Evolutionary conservation across 441 rosid species (phyloP).

Genomic region (Metrosideros polymorpha): DNA sequence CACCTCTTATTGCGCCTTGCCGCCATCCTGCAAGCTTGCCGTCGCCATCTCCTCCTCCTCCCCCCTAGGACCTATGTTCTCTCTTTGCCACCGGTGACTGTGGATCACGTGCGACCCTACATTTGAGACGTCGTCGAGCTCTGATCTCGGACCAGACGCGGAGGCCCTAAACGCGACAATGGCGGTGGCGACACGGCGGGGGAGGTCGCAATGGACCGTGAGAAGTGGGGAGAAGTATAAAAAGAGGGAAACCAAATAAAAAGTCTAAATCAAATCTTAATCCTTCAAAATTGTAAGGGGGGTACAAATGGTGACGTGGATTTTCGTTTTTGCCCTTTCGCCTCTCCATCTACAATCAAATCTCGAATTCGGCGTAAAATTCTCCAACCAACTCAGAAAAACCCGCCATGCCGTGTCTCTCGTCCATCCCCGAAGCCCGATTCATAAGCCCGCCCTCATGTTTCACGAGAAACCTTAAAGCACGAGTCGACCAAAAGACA

Average conservation of each 20-base stretch:
- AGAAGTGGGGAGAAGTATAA: not conserved
- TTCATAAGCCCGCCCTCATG: no score
- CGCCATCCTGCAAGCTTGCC: not conserved
- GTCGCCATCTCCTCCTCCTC: not conserved
- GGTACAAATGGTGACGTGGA: not conserved
- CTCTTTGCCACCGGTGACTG: not conserved
- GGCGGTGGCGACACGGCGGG: rapidly evolving
- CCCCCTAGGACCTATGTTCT: not conserved
- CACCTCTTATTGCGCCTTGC: not conserved
- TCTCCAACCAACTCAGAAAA: not conserved
- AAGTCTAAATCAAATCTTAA: not conserved
- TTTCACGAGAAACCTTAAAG: not conserved
- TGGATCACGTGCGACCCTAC: not conserved
- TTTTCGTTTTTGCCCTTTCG: not conserved
- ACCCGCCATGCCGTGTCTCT: not conserved
- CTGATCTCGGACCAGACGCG: not conserved
- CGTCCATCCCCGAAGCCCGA: not conserved
- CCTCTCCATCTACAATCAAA: not conserved
- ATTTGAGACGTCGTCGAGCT: not conserved
- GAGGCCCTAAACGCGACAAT: not conserved
- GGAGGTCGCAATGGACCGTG: no score
- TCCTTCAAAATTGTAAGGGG: not conserved
- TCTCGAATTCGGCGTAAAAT: not conserved
- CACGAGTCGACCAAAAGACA: not conserved
- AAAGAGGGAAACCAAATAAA: not conserved